Base-by-base conservation (phyloP, 805 yeast genomes). In the Cyberlindnera euphorbiiphila region DNA sequence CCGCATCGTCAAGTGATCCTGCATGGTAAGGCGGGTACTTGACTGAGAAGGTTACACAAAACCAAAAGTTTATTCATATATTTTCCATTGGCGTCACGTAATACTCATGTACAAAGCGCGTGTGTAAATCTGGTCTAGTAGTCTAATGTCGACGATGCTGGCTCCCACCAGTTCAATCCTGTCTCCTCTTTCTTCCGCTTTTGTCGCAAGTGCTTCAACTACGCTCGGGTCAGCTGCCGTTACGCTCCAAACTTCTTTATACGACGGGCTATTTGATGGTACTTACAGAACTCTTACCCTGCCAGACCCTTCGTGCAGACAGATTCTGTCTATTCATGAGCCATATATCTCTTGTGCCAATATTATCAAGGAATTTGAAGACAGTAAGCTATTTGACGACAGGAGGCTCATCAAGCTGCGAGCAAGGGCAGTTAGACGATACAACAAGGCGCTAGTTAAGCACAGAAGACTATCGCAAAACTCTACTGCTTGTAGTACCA, bases 331-430 rank as follows among this genome's bases (percentile, higher is more conserved):
- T 25, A 6, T 12, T 9, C 14, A 16, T 22, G 23, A 21, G 18
- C 25, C 21, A 5, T 16, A 19, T 6, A 35, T 38, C 35, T n/a
- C 36, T 7, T 10, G n/a, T 16, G 13, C 36, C 10, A 13, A 23
- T 7, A 41, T 41, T 15, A 34, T 37, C 19, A 10, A 33, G 34
- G 45, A 41, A 17, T 41, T 33, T 15, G 25, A 18, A 12, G 23
- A 25, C 5, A 29, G 25, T 27, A 34, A 27, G 8, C 4, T 26
- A n/a, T 34, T 30, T 26, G 30, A 34, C 14, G 41, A 33, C 10
- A 12, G 25, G 9, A 24, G 39, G 12, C 34, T 41, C n/a, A 14
- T 15, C 14, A 33, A 26, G 9, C 41, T 34, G 33, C 33, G 41
- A 9, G n/a, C 7, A 5, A 17, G 16, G 20, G 41, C 45, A 5